Base-by-base conservation (phyloP, 1,284 basidiomycete species). In the Cutaneotrichosporon sp. region DNA sequence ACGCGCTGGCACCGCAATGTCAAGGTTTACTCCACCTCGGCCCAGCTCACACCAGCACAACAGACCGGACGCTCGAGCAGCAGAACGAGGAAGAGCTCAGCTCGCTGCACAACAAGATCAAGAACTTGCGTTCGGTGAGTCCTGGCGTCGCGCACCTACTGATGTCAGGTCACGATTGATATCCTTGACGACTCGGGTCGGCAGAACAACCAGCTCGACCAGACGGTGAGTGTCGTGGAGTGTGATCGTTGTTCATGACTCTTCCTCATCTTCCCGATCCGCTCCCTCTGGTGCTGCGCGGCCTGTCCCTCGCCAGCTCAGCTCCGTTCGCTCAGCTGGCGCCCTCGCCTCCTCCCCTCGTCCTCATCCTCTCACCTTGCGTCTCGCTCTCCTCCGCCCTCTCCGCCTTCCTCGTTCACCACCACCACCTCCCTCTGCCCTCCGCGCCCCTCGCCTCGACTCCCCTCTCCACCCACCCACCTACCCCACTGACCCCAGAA, bases 51-150 rank as follows among this genome's bases (percentile, higher is more conserved):
- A 21, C 64, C 56, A 79, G 76, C 63, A 68, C 73, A 47, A 68
- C 75, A 30, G 80, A 81, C 64, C 76, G 77, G 65, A 81, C 80
- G 58, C 70, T 81, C n/a, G 80, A 81, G 68, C 74, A 77, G 49
- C 80, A 81, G 66, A 81, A 81, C 66, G 80, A 81, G 34, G 78
- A 80, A 47, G 79, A 80, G 68, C 64, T 81, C 38, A 74, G 73
- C 50, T 69, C 71, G 21, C 63, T 81, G 52, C 80, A 80, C 67
- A 74, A 77, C 52, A 81, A 81, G 73, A 81, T 81, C 70, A 77
- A 75, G 64, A 69, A 73, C 26, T 61, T 81, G 53, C 68, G 79
- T 58, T 76, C 74, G 49, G 79, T 80, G 63, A 34, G 78, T 74
- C 5, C 6, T 31, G 14, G 6, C 36, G 51, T 13, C 51, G 22